phyloP scores from a whole-genome alignment of 345 rosid species.

The Eucalyptus albens region DNA sequence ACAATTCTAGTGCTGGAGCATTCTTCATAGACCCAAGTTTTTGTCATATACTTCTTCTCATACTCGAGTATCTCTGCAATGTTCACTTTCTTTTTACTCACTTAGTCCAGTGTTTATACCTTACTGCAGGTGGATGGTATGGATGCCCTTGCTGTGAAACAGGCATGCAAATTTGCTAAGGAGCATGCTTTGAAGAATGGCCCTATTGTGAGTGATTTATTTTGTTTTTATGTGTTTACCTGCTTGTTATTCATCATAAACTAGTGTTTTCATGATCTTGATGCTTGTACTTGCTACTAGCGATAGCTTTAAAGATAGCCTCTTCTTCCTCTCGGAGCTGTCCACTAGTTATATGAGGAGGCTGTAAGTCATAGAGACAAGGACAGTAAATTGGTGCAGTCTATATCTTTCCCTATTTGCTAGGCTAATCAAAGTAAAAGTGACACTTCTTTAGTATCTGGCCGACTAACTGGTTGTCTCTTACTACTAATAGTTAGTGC shows the following conservation, averaged over 20 bases:
- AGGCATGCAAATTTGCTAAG: slow-evolving; percentile 94
- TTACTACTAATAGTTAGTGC: neutral
- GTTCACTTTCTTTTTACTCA: neutral
- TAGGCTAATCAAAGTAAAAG: neutral
- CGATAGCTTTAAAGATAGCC: neutral
- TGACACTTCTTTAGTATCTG: neutral
- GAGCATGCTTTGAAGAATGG: slow-evolving; percentile 86
- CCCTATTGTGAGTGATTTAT: slow-evolving; percentile 60
- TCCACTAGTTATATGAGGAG: neutral
- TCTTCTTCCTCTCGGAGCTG: neutral
- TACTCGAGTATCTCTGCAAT: neutral
- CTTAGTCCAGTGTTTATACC: neutral
- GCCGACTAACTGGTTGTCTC: neutral
- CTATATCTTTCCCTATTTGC: neutral
- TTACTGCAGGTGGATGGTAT: slow-evolving; percentile 79
- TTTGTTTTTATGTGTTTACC: neutral
- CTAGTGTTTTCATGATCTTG: neutral
- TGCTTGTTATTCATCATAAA: neutral
- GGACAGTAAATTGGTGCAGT: neutral
- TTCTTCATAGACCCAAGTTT: neutral
- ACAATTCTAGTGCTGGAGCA: neutral
- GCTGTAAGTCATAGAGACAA: neutral
- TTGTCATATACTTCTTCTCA: neutral
- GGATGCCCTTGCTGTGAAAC: slow-evolving; percentile 97
- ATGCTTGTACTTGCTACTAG: neutral